A percentile compares a stretch with the other conserved stretches of the same genome.
These are phyloP conservation scores for Talaromyces pinophilus DNA, from an alignment of 2,329 filamentous ascomycete species.

Conservation along the genomic window DNA sequence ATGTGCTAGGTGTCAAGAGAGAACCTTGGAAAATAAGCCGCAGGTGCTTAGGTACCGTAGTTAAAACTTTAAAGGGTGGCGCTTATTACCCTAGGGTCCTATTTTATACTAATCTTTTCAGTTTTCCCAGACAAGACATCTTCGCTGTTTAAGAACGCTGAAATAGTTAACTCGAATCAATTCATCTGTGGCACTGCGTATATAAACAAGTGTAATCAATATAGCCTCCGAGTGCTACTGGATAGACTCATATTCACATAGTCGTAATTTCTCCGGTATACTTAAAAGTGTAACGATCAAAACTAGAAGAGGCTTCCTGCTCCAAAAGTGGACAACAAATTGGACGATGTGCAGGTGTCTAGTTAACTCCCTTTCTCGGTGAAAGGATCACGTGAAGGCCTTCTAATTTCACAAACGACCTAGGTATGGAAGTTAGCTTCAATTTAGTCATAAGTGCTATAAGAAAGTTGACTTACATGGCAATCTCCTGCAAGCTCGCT, in stretches of 20 bases:
- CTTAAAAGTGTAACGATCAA: neutral
- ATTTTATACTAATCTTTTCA: neutral
- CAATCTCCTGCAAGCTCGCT: neutral
- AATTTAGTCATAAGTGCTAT: neutral
- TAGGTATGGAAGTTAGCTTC: neutral
- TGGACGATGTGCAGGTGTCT: neutral
- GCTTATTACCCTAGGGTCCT: neutral
- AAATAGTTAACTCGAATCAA: too few relatives aligned
- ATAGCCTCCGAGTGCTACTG: neutral
- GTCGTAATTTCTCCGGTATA: neutral
- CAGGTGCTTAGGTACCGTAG: neutral
- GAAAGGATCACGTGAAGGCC: neutral
- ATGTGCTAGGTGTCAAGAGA: neutral
- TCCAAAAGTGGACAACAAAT: neutral
- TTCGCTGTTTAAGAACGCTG: neutral
- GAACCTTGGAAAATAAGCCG: neutral
- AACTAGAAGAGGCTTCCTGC: neutral
- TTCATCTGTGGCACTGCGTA: neutral
- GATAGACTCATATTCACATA: neutral
- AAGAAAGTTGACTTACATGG: neutral
- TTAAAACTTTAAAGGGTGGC: neutral
- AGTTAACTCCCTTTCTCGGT: neutral
- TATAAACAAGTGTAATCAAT: neutral
- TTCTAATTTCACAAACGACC: constrained; percentile 2
- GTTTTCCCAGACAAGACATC: neutral